phyloP scores from a whole-genome alignment of 306 rosid species.

The Fragaria iinumae region DNA sequence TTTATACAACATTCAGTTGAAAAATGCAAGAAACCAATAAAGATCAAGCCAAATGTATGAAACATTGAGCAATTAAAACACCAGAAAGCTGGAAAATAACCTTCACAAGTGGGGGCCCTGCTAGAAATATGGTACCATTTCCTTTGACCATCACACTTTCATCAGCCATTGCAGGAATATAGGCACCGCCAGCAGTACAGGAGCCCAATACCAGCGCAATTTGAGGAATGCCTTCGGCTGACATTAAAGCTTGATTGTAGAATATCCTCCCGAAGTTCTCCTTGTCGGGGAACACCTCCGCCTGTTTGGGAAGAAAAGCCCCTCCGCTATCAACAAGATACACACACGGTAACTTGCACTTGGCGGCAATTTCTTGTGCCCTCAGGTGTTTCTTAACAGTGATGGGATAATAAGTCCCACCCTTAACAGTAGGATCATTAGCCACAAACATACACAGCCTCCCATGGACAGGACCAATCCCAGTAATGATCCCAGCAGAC shows the following conservation, averaged over 20 bases:
- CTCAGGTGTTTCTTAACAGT: slow-evolving; percentile 97
- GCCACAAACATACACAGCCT: slow-evolving; percentile 94
- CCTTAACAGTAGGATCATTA: slow-evolving; percentile 93
- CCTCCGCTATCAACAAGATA: slow-evolving; percentile 99
- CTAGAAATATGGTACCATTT: slow-evolving; percentile 90
- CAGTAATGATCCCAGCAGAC: slow-evolving; percentile 85
- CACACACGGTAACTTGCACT: slow-evolving; percentile 81
- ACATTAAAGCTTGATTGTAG: slow-evolving; percentile 86
- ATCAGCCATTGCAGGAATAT: slow-evolving; percentile 98
- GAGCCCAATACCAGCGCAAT: slow-evolving; percentile 92
- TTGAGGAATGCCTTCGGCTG: slow-evolving; percentile 86
- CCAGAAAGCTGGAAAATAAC: slow-evolving; percentile 37
- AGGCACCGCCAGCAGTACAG: slow-evolving; percentile 98
- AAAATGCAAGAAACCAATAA: slow-evolving; percentile 10
- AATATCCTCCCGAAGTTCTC: slow-evolving; percentile 95
- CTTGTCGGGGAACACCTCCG: slow-evolving; percentile 88
- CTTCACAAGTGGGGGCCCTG: slow-evolving; percentile 97
- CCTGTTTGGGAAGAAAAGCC: slow-evolving; percentile 97
- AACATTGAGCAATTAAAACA: slow-evolving; percentile 21
- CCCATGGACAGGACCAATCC: slow-evolving; percentile 93
- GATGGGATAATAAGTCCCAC: slow-evolving; percentile 92
- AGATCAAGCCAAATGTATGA: slow-evolving; percentile 9
- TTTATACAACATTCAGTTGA: background rate
- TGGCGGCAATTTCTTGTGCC: slow-evolving; percentile 90
- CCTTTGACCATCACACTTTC: slow-evolving; percentile 99